phyloP scores from a whole-genome alignment of 306 rosid species.

The Quercus cerris region DNA sequence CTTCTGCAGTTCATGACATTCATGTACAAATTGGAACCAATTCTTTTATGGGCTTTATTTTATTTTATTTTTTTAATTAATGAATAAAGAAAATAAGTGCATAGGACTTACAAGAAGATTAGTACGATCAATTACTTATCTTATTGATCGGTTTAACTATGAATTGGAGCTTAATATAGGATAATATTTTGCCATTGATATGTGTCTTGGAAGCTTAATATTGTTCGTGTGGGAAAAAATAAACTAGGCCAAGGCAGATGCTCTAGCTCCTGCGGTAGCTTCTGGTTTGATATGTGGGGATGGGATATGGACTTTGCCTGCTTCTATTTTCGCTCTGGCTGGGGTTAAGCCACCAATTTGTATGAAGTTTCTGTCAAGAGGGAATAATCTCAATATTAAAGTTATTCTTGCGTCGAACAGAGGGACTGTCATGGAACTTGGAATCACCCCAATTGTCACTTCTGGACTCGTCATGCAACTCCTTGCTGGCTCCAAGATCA shows the following conservation, averaged over 20 bases:
- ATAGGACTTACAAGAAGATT: too few relatives aligned
- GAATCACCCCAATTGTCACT: slow-evolving; percentile 92
- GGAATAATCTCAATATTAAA: slow-evolving; percentile 11
- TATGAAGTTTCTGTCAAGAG: slow-evolving; percentile 51
- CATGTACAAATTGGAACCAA: too few relatives aligned
- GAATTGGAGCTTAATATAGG: slow-evolving; percentile 8
- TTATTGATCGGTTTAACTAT: too few relatives aligned
- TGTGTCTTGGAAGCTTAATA: slow-evolving; percentile 53
- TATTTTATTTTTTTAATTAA: too few relatives aligned
- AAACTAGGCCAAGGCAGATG: slow-evolving; percentile 44
- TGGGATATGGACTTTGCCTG: slow-evolving; percentile 53
- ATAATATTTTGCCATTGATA: slow-evolving; percentile 47
- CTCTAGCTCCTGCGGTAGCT: slow-evolving; percentile 49
- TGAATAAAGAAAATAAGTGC: too few relatives aligned
- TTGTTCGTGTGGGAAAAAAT: slow-evolving; percentile 39
- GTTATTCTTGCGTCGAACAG: slow-evolving; percentile 90
- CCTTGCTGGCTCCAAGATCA: slow-evolving; percentile 82
- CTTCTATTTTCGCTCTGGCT: slow-evolving; percentile 44
- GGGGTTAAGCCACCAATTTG: slow-evolving; percentile 60
- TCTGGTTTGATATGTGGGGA: slow-evolving; percentile 61
- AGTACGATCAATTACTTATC: too few relatives aligned
- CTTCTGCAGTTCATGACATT: too few relatives aligned
- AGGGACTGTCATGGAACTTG: slow-evolving; percentile 97
- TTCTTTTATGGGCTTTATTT: too few relatives aligned
- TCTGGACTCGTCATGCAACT: slow-evolving; percentile 94